phyloP scores from a whole-genome alignment of 495 filamentous ascomycete genomes.

The Penicillium ochrochloron region DNA sequence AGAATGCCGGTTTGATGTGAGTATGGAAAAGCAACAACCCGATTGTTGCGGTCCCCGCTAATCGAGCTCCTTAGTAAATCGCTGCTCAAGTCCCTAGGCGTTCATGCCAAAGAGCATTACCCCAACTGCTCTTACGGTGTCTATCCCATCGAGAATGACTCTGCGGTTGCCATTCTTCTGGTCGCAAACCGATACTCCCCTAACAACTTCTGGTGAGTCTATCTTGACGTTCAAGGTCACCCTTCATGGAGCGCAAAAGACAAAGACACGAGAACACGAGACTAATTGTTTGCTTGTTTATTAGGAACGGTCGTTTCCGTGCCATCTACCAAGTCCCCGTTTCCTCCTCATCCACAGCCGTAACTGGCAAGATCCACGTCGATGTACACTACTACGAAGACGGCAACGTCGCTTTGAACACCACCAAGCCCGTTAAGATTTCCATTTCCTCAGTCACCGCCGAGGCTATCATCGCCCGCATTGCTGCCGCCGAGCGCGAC shows the following conservation, averaged over 20 bases:
- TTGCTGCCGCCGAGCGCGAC: constrained; percentile 79
- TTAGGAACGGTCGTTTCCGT: constrained; percentile 94
- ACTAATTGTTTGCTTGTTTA: constrained; percentile 15
- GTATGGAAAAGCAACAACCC: constrained; percentile 10
- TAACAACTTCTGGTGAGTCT: constrained; percentile 86
- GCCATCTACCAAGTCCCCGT: constrained; percentile 74
- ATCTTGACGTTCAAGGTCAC: neutral
- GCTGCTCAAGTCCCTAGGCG: constrained; percentile 73
- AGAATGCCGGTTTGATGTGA: constrained; percentile 80
- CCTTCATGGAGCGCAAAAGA: no score
- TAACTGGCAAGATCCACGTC: constrained; percentile 55
- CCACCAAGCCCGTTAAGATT: constrained; percentile 70
- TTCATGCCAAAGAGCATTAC: constrained; percentile 90
- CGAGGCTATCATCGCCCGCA: constrained; percentile 69
- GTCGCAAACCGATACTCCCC: constrained; percentile 97
- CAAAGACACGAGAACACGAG: neutral
- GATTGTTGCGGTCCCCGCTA: neutral
- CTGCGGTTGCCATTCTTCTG: constrained; percentile 76
- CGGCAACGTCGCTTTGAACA: constrained; percentile 91
- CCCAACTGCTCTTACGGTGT: constrained; percentile 78
- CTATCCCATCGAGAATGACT: constrained; percentile 75
- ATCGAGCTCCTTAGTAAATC: constrained; percentile 53
- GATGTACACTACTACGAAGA: constrained; percentile 99
- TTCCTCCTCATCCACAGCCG: constrained; percentile 57
- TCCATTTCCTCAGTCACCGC: constrained; percentile 66